Evolutionary conservation across 495 filamentous ascomycete genomes (phyloP), one percentile per base, ranked within the genome.

Genomic region (Corynascus novoguineensis): DNA sequence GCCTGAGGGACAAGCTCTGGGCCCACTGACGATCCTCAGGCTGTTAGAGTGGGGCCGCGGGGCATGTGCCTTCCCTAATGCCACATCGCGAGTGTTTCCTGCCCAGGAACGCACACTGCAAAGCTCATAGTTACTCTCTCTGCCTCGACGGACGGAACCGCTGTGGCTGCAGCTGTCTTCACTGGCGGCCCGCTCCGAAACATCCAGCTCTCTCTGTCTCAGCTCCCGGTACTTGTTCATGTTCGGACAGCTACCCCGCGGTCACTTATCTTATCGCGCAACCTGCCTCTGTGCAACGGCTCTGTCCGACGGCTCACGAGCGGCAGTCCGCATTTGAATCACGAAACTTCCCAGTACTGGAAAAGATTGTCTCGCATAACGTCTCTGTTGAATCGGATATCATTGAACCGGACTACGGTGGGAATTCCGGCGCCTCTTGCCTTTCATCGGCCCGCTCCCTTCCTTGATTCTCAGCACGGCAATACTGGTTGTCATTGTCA

Each of bases 181-280:
- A n/a, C n/a, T n/a, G n/a, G n/a, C n/a, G n/a, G n/a, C n/a, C n/a
- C n/a, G n/a, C n/a, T n/a, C n/a, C n/a, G n/a, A n/a, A n/a, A n/a
- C n/a, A n/a, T n/a, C n/a, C n/a, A n/a, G n/a, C 19, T 6, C 19
- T 27, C 24, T 29, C 14, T 17, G 24, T 47, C 17, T 17, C n/a
- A n/a, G n/a, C n/a, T n/a, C n/a, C n/a, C n/a, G 44, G 21, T 37
- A 32, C 31, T 34, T 49, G 31, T 25, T 22, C 6, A 29, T n/a
- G 24, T 5, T 5, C 15, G 10, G 0, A 14, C 2, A 61, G 55
- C 52, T 59, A 59, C 59, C 59, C 59, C 56, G 55, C 61, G 31
- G 40, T 46, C 8, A 46, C 24, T 44, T 62, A 61, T 62, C 60
- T 59, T 62, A 59, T 59, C 59, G 51, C 47, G 7, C 38, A 40